A percentile compares a stretch with the other conserved stretches of the same genome.
phyloP scores from a whole-genome alignment of 2,329 filamentous ascomycete genomes.

The Pyricularia grisea region DNA sequence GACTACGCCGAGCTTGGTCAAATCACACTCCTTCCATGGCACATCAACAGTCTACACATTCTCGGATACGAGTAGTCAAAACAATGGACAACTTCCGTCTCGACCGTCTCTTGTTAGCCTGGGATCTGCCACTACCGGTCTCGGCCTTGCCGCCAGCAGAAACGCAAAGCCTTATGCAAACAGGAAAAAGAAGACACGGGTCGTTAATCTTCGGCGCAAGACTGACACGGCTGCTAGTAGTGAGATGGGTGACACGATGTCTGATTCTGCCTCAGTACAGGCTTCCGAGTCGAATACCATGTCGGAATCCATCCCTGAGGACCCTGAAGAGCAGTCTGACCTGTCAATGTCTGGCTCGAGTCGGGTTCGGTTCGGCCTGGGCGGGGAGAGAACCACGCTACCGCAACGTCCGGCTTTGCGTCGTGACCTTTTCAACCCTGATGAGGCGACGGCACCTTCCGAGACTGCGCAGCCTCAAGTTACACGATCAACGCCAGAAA shows the following conservation, averaged over 20 bases:
- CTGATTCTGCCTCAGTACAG: constrained; percentile 39
- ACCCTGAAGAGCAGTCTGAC: constrained; percentile 39
- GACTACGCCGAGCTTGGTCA: constrained; percentile 44
- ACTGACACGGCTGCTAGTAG: constrained; percentile 35
- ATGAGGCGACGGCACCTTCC: constrained; percentile 17
- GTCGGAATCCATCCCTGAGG: constrained; percentile 47
- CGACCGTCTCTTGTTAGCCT: constrained; percentile 58
- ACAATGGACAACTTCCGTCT: constrained; percentile 53
- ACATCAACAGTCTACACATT: constrained; percentile 60
- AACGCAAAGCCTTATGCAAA: constrained; percentile 50
- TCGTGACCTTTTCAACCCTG: constrained; percentile 21
- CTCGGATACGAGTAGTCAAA: constrained; percentile 58
- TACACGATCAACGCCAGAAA: not conserved
- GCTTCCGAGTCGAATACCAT: constrained; percentile 53
- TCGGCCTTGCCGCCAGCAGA: constrained; percentile 53
- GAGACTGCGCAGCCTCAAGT: not conserved
- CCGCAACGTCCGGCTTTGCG: constrained; percentile 22
- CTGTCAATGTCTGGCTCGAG: constrained; percentile 12
- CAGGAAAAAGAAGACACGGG: constrained; percentile 73
- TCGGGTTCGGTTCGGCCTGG: constrained; percentile 31
- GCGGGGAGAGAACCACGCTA: constrained; percentile 17
- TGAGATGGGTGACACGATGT: constrained; percentile 38
- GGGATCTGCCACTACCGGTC: constrained; percentile 49
- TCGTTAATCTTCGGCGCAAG: constrained; percentile 65
- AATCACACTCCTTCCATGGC: constrained; percentile 54